Percentiles rank a stretch among this genome's conserved stretches.
These are phyloP conservation scores for Eucalyptus leucophloia DNA, from an alignment of 345 rosid genomes.

Conservation along the genomic window DNA sequence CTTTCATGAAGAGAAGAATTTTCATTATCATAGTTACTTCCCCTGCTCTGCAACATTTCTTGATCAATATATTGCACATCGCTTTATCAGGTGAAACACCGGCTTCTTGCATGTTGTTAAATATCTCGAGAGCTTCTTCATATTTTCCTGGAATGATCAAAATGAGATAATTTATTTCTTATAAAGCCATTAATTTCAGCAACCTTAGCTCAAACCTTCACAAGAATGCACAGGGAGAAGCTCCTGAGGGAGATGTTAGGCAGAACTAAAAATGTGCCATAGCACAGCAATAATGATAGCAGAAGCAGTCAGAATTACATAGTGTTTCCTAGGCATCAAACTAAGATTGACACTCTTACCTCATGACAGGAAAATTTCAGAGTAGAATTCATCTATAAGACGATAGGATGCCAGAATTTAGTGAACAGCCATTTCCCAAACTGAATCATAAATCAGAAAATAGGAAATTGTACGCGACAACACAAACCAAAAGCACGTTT, in stretches of 20 bases:
- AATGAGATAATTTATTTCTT: neutral
- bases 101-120: slow-evolving; percentile 69
- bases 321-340: neutral
- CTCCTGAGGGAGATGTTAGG: neutral
- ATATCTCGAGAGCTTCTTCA: slow-evolving; percentile 58
- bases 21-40: slow-evolving; percentile 25
- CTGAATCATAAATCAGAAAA: neutral
- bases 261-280: neutral
- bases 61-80: slow-evolving; percentile 70
- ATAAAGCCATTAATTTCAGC: neutral
- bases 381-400: neutral
- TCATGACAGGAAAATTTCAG: neutral
- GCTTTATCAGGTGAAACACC: slow-evolving; percentile 86
- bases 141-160: slow-evolving; percentile 45
- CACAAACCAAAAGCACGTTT: neutral
- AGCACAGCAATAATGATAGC: neutral
- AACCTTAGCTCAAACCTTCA: neutral
- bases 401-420: neutral
- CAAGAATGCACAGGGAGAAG: neutral
- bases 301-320: neutral
- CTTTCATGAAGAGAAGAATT: slow-evolving; percentile 60
- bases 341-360: neutral
- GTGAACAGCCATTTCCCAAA: neutral
- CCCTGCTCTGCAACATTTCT: slow-evolving; percentile 50
- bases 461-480: neutral